Percentiles rank a stretch among this genome's conserved stretches.
Evolutionary conservation across 1,284 basidiomycete species (phyloP).

Genomic region (Fomitiporia mediterranea): DNA sequence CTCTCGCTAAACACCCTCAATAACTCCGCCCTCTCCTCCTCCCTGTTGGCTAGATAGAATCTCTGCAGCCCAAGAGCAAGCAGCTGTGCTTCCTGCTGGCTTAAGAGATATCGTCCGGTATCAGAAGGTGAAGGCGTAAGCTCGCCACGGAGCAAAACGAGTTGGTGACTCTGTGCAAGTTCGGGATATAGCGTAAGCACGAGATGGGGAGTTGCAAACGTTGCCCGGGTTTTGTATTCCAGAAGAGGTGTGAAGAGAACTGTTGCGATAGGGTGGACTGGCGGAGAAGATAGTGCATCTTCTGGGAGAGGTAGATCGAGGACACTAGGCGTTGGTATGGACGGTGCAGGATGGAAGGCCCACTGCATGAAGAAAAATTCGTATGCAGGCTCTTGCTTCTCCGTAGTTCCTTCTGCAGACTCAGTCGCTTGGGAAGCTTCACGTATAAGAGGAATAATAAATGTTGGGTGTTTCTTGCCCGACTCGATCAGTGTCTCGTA

Average conservation of each 20-base stretch:
- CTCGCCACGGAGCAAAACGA: conserved; percentile 90
- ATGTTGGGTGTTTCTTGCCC: conserved; percentile 57
- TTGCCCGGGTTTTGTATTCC: conserved; percentile 86
- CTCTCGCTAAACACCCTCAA: conserved; percentile 68
- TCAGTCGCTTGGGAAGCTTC: conserved; percentile 29
- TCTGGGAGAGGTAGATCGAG: conserved; percentile 39
- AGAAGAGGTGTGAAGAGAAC: conserved; percentile 91
- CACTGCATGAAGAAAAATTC: conserved; percentile 91
- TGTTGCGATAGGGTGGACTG: conserved; percentile 53
- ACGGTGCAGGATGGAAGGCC: conserved; percentile 69
- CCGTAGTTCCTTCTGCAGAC: conserved; percentile 28
- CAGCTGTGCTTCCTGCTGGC: conserved; percentile 77
- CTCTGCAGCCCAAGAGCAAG: conserved; percentile 75
- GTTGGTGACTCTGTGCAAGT: conserved; percentile 70
- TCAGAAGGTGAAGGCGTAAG: conserved; percentile 67
- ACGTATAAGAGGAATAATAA: conserved; percentile 76
- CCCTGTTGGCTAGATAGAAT: conserved; percentile 61
- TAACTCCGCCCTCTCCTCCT: conserved; percentile 41
- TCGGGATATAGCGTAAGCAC: conserved; percentile 93
- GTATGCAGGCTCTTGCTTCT: conserved; percentile 48
- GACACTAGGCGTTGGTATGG: conserved; percentile 36
- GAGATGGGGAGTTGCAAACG: conserved; percentile 89
- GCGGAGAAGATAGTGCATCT: conserved; percentile 20
- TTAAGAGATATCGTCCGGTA: conserved; percentile 52
- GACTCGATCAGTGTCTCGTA: conserved; percentile 67